Percentiles rank a stretch among this genome's conserved stretches.
These are phyloP conservation scores for Backusella macrospora DNA, from an alignment of 192 early-diverging fungal genomes.

Conservation along the genomic window DNA sequence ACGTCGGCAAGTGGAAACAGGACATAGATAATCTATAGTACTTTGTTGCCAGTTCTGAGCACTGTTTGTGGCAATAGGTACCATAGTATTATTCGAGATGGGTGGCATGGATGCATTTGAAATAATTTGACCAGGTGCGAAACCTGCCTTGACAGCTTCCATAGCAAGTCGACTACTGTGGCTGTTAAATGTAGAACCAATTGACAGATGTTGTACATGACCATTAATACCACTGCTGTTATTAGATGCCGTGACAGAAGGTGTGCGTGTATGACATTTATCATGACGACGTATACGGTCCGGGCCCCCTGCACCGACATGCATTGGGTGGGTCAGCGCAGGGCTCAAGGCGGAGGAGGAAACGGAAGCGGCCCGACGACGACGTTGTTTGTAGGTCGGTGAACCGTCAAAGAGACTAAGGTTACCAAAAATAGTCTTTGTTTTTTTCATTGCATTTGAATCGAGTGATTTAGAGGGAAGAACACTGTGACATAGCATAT, in stretches of 20 bases:
- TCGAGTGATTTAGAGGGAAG: conserved; percentile 30
- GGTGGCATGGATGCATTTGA: not conserved
- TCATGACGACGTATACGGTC: conserved; percentile 35
- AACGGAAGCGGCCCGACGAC: conserved; percentile 57
- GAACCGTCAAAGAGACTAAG: conserved; percentile 70
- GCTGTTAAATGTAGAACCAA: conserved; percentile 1
- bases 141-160: conserved; percentile 29
- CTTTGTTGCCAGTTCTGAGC: too few relatives aligned
- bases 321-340: conserved; percentile 6
- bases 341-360: conserved; percentile 16
- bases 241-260: conserved; percentile 19
- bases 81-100: conserved; percentile 8
- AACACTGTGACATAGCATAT: conserved; percentile 29
- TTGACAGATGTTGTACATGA: conserved; percentile 10
- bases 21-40: conserved; percentile 9
- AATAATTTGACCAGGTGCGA: conserved; percentile 17
- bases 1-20: conserved; percentile 8
- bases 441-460: conserved; percentile 35
- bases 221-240: not conserved
- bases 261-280: conserved; percentile 29
- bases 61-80: conserved; percentile 7
- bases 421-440: conserved; percentile 50
- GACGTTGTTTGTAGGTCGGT: conserved; percentile 74
- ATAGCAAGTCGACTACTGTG: conserved; percentile 29
- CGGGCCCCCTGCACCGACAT: conserved; percentile 17